Evolutionary conservation across 139 green algal species (phyloP).

Genomic region (Bryopsis sp.): DNA sequence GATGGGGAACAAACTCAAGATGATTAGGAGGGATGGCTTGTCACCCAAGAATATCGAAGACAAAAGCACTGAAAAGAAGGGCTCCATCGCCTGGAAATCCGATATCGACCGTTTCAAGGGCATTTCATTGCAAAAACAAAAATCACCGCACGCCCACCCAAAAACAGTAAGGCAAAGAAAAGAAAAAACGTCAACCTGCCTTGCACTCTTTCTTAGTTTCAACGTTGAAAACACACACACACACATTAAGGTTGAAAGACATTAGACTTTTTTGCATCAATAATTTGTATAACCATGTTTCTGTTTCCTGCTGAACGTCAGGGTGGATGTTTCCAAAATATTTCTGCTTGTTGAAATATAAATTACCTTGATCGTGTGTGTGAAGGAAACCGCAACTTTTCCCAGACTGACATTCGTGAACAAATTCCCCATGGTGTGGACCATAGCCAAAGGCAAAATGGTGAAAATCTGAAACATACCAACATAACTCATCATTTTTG

Average conservation of each 20-base stretch:
- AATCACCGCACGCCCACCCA: background rate
- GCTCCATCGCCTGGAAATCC: constrained; percentile 72
- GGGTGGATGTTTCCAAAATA: no score
- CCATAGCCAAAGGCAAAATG: constrained; percentile 84
- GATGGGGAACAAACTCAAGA: constrained; percentile 79
- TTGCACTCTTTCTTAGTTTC: no score
- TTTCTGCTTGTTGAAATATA: no score
- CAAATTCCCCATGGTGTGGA: constrained; percentile 94
- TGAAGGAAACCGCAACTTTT: constrained; percentile 95
- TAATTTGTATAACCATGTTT: no score
- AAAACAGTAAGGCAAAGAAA: background rate
- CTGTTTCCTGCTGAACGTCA: no score
- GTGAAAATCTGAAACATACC: constrained; percentile 36
- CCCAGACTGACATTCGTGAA: constrained; percentile 96
- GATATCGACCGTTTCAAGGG: background rate
- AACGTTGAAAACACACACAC: no score
- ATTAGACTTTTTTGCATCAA: no score
- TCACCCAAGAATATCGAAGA: constrained; percentile 79
- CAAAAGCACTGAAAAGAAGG: constrained; percentile 89
- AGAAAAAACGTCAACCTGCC: no score
- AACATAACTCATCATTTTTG: no score
- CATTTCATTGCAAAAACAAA: background rate
- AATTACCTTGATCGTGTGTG: constrained; percentile 94
- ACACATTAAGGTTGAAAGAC: no score
- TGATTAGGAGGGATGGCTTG: constrained; percentile 45